Evolutionary conservation across 768 basidiomycete genomes (phyloP).

Genomic region (Rhodotorula babjevae): DNA sequence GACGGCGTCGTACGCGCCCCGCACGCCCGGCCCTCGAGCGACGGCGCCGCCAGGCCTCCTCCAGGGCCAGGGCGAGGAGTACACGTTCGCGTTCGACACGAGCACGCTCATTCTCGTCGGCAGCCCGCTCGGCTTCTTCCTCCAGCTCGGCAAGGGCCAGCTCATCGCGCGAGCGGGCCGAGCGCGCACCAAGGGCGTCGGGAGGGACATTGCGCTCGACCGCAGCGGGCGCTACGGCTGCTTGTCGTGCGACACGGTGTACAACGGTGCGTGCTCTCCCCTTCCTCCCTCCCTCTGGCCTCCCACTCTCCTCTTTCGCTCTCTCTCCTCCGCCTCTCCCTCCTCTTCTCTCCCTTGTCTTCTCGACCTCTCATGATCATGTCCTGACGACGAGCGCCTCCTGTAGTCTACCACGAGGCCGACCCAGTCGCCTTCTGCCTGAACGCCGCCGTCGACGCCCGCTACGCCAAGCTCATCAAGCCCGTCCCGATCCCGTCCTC

Average conservation of each 20-base stretch:
- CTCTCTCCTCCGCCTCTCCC: not conserved
- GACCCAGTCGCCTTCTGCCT: constrained; percentile 41
- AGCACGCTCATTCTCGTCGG: constrained; percentile 39
- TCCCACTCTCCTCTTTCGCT: too few relatives aligned
- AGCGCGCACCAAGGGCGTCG: constrained; percentile 32
- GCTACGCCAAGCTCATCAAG: constrained; percentile 37
- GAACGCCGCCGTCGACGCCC: constrained; percentile 39
- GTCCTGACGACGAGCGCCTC: too few relatives aligned
- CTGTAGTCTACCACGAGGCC: constrained; percentile 36
- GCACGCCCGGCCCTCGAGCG: not conserved
- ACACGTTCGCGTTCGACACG: constrained; percentile 40
- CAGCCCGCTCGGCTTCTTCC: constrained; percentile 38
- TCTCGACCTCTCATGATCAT: too few relatives aligned
- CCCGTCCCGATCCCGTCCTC: constrained; percentile 39
- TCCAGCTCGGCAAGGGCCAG: constrained; percentile 39
- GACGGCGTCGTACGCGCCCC: not conserved
- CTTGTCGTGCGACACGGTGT: constrained; percentile 28
- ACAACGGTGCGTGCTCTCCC: constrained; percentile 13
- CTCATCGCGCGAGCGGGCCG: constrained; percentile 39
- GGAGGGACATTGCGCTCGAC: constrained; percentile 38
- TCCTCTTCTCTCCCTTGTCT: not conserved
- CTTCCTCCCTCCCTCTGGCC: too few relatives aligned
- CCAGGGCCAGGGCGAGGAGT: not conserved
- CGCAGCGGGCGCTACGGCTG: constrained; percentile 38
- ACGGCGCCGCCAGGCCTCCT: not conserved